phyloP scores from a whole-genome alignment of 805 yeast genomes.

The Sugiyamaella marilandica region DNA sequence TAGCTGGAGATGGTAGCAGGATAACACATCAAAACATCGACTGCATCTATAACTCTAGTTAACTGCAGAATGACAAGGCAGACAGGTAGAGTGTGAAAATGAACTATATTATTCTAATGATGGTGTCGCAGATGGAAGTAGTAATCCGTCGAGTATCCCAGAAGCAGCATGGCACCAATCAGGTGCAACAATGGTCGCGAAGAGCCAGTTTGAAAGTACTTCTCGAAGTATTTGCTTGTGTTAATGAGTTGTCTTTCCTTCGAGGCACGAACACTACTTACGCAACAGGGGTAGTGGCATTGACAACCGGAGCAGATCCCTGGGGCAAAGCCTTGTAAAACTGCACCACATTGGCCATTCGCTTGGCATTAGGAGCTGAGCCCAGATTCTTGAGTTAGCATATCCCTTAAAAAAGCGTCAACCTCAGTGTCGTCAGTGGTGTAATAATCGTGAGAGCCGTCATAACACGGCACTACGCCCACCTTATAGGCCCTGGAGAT shows the following conservation, averaged over 20 bases:
- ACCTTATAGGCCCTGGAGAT: not conserved
- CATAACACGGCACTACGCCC: not conserved
- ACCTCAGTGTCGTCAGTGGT: no score
- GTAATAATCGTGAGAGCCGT: not conserved
- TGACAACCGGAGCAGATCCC: conserved; percentile 76
- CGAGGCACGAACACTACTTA: not conserved
- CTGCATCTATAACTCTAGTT: no score
- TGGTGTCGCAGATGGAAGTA: conserved; percentile 62
- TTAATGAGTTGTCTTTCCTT: not conserved
- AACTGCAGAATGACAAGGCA: no score
- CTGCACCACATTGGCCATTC: conserved; percentile 90
- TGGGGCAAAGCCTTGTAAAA: conserved; percentile 96
- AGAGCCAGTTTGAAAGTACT: conserved; percentile 29
- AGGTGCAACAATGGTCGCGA: conserved; percentile 51
- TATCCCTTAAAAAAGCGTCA: not conserved
- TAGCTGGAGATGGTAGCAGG: no score
- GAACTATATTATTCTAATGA: conserved; percentile 9
- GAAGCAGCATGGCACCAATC: conserved; percentile 58
- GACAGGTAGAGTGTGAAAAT: not conserved
- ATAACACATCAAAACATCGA: no score
- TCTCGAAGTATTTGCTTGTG: conserved; percentile 18
- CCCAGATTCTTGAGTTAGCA: conserved; percentile 63
- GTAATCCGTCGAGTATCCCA: conserved; percentile 92
- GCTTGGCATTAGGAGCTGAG: conserved; percentile 92
- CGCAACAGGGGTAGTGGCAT: conserved; percentile 40